These are phyloP conservation scores for Knufia fluminis DNA, from an alignment of 2,329 filamentous ascomycete species.

Conservation along the genomic window DNA sequence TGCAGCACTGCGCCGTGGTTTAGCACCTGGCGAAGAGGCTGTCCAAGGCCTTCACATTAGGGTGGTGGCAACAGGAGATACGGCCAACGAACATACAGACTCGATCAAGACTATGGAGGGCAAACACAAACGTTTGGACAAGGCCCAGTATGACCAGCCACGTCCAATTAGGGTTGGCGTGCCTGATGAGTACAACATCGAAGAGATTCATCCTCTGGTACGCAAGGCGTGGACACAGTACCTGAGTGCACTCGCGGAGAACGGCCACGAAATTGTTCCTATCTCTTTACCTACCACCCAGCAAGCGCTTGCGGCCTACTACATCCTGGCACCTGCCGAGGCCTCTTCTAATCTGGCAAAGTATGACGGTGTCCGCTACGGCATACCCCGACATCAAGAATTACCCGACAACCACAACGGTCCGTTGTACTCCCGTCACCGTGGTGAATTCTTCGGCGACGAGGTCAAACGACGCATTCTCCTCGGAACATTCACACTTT, in stretches of 20 bases:
- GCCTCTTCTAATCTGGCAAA: constrained; percentile 93
- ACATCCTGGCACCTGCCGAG: constrained; percentile 88
- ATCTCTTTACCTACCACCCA: constrained; percentile 76
- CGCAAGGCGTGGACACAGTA: constrained; percentile 59
- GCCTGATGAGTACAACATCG: constrained; percentile 74
- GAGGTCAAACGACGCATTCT: constrained; percentile 84
- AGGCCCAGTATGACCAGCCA: not conserved
- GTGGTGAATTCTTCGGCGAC: constrained; percentile 65
- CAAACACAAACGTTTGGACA: not conserved
- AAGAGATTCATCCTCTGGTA: constrained; percentile 63
- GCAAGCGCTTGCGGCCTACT: constrained; percentile 84
- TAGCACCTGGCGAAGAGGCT: not conserved
- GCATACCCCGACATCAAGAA: constrained; percentile 44
- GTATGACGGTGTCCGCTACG: constrained; percentile 95
- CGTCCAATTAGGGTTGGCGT: constrained; percentile 42
- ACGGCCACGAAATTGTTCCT: constrained; percentile 64
- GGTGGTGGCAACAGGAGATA: not conserved
- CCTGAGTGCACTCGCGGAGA: constrained; percentile 48
- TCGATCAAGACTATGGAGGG: not conserved
- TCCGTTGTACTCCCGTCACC: constrained; percentile 66
- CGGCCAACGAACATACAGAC: not conserved
- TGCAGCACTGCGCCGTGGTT: constrained; percentile 2
- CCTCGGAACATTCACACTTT: constrained; percentile 81
- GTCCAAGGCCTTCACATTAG: not conserved
- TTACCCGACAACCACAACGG: constrained; percentile 45